A percentile compares a stretch with the other conserved stretches of the same genome.
These are phyloP conservation scores for Stentor coeruleus DNA, from an alignment of 73 alveolate genomes.

Conservation along the genomic window DNA sequence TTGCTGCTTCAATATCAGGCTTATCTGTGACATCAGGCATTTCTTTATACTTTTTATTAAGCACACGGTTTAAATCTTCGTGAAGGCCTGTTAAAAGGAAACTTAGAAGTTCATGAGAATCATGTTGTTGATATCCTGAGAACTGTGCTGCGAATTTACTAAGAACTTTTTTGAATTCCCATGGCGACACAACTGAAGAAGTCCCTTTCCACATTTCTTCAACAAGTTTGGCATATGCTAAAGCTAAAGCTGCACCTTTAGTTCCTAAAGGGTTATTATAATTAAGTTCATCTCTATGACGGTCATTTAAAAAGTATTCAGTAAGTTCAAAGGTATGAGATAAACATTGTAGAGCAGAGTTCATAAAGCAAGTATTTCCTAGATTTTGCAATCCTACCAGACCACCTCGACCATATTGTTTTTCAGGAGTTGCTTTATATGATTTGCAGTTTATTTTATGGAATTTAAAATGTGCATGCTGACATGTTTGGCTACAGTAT, in stretches of 20 bases:
- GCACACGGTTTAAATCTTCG: constrained; percentile 92
- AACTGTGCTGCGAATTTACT: constrained; percentile 50
- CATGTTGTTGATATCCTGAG: constrained; percentile 86
- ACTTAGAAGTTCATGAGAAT: constrained; percentile 87
- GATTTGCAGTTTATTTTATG: constrained; percentile 64
- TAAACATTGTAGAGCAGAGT: constrained; percentile 90
- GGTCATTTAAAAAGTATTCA: constrained; percentile 66
- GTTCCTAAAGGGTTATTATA: constrained; percentile 89
- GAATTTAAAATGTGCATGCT: constrained; percentile 50
- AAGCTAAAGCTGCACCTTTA: constrained; percentile 53
- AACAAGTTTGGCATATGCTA: constrained; percentile 23
- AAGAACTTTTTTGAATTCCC: constrained; percentile 40
- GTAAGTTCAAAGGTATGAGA: constrained; percentile 81
- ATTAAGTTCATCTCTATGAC: constrained; percentile 73
- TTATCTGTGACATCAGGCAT: constrained; percentile 53
- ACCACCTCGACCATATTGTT: constrained; percentile 65
- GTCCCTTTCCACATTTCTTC: constrained; percentile 43
- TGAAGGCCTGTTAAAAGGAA: constrained; percentile 94
- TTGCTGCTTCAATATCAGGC: constrained; percentile 80
- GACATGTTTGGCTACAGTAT: constrained; percentile 65
- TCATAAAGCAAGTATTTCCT: constrained; percentile 97
- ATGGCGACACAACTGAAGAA: constrained; percentile 42
- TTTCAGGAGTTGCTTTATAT: constrained; percentile 32
- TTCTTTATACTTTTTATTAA: constrained; percentile 79
- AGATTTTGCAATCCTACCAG: constrained; percentile 87